phyloP scores from a whole-genome alignment of 1,139 yeast genomes.

The Sugiyamaella paludigena region DNA sequence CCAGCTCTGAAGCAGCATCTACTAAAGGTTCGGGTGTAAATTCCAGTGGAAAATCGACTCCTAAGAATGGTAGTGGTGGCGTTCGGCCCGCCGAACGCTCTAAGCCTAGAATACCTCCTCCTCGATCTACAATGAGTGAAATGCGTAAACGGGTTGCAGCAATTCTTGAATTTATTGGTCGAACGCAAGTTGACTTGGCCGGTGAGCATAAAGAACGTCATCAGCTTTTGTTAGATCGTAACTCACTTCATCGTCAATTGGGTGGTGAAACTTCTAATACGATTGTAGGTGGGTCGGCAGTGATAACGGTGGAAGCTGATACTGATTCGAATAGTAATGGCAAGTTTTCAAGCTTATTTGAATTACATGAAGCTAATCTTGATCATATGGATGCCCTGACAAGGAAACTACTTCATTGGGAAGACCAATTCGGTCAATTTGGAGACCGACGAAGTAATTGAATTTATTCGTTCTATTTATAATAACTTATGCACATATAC shows the following conservation, averaged over 20 bases:
- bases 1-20: neutral
- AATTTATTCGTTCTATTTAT: too few relatives aligned
- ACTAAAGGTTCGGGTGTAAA: neutral
- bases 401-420: conserved; percentile 70
- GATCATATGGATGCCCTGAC: conserved; percentile 68
- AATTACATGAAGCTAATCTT: conserved; percentile 57
- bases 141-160: conserved; percentile 87
- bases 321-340: conserved; percentile 3
- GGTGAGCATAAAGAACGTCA: conserved; percentile 62
- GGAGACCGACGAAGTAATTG: conserved; percentile 21
- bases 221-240: conserved; percentile 41
- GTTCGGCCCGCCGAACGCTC: conserved; percentile 36
- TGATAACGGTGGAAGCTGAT: conserved; percentile 3
- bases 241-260: conserved; percentile 7
- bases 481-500: too few relatives aligned
- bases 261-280: neutral
- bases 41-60: conserved; percentile 11
- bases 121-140: conserved; percentile 70
- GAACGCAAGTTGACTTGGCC: conserved; percentile 78
- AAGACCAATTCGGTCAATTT: conserved; percentile 60
- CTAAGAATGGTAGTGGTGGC: neutral
- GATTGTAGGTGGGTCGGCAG: neutral
- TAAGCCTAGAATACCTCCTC: conserved; percentile 78
- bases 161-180: conserved; percentile 81
- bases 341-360: conserved; percentile 41